These are phyloP conservation scores for Rubroshorea leprosula DNA, from an alignment of 345 rosid species.

Conservation along the genomic window DNA sequence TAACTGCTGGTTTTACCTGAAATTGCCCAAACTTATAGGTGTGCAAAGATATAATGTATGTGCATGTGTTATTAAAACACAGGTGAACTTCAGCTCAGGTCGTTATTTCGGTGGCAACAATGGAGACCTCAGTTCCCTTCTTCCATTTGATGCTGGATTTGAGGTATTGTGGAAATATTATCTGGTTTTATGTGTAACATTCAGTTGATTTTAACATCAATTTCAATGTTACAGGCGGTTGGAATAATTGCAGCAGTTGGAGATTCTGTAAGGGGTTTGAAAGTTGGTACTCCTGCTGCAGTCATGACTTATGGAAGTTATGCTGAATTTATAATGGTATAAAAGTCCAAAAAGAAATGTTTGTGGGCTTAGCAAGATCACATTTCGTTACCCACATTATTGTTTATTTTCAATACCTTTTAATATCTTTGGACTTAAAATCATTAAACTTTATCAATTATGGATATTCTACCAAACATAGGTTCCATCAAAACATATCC, in stretches of 20 bases:
- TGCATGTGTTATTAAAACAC: slow-evolving; percentile 17
- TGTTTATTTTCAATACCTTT: neutral
- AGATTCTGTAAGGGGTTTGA: slow-evolving; percentile 56
- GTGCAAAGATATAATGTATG: neutral
- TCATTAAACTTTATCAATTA: slow-evolving; percentile 8
- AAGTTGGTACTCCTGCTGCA: slow-evolving; percentile 93
- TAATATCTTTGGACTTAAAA: neutral
- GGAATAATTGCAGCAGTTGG: slow-evolving; percentile 90
- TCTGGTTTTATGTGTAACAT: slow-evolving; percentile 1
- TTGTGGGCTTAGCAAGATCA: slow-evolving; percentile 4
- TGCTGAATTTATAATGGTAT: slow-evolving; percentile 70
- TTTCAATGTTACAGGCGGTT: slow-evolving; percentile 53
- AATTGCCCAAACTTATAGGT: neutral
- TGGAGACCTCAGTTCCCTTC: slow-evolving; percentile 38
- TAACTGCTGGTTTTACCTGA: too few relatives aligned
- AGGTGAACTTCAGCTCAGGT: slow-evolving; percentile 98
- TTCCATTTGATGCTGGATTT: slow-evolving; percentile 95
- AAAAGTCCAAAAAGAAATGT: slow-evolving; percentile 11
- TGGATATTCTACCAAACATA: slow-evolving; percentile 19
- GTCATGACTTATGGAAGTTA: slow-evolving; percentile 84
- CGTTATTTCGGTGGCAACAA: slow-evolving; percentile 60
- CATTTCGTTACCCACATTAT: slow-evolving; percentile 13
- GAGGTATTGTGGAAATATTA: slow-evolving; percentile 44
- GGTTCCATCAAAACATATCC: slow-evolving; percentile 73
- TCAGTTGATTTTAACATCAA: slow-evolving; percentile 1